Evolutionary conservation across 2,329 filamentous ascomycete species (phyloP).

Genomic region (Colletotrichum sp.): DNA sequence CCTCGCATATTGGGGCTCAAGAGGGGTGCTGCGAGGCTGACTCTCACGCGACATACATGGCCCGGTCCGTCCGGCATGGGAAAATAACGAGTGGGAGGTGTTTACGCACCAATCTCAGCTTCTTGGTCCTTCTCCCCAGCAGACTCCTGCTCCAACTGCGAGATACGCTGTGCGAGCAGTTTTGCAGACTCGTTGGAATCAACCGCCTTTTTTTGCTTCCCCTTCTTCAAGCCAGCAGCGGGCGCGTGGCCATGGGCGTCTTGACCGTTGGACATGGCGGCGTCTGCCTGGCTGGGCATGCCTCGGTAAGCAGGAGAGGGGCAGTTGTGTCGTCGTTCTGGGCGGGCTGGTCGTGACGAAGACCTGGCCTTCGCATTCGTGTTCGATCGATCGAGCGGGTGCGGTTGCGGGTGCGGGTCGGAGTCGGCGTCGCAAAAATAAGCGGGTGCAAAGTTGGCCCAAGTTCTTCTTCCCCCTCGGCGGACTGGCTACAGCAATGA

Average conservation of each 20-base stretch:
- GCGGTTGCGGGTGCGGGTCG: neutral
- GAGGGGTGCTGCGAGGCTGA: neutral
- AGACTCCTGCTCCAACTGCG: slow-evolving; percentile 91
- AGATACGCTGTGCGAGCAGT: slow-evolving; percentile 89
- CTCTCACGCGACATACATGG: slow-evolving; percentile 16
- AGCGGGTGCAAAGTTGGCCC: slow-evolving; percentile 1
- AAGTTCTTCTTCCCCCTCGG: neutral
- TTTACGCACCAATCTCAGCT: slow-evolving; percentile 80
- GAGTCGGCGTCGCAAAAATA: slow-evolving; percentile 14
- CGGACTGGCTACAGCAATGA: neutral
- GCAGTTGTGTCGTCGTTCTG: neutral
- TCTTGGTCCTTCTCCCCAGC: slow-evolving; percentile 95
- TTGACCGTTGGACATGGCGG: slow-evolving; percentile 46
- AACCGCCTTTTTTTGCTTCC: slow-evolving; percentile 81
- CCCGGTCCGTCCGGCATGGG: slow-evolving; percentile 5
- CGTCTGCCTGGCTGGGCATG: slow-evolving; percentile 46
- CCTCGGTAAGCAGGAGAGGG: neutral
- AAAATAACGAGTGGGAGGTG: slow-evolving; percentile 10
- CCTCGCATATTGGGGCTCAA: neutral
- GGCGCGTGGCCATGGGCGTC: slow-evolving; percentile 40
- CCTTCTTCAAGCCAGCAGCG: slow-evolving; percentile 69
- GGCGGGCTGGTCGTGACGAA: slow-evolving; percentile 8
- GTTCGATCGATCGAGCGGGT: slow-evolving; percentile 11
- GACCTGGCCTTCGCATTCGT: slow-evolving; percentile 18
- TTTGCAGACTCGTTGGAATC: slow-evolving; percentile 92